Evolutionary conservation across 352 stramenopile genomes (phyloP), one percentile per base, ranked within the genome.

Genomic region (Halophytophthora polymorphica): DNA sequence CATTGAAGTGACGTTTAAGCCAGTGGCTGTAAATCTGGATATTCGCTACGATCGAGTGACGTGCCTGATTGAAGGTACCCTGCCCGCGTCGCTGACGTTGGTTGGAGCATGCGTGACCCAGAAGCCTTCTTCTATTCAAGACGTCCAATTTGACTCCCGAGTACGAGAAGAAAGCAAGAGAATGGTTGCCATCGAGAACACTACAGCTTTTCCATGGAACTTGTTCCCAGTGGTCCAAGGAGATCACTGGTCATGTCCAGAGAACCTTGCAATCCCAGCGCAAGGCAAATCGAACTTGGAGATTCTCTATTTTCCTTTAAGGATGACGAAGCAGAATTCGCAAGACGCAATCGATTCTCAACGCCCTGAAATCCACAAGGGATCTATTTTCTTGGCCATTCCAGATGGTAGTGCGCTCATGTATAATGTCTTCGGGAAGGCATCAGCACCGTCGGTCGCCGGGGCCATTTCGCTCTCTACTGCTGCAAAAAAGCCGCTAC

Each of bases 1-100:
- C 3, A 78, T 98, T 31, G 92, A 98, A 18, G 73, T 98, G 22
- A 90, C 83, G 5, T 98, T 98, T 59, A 87, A 88, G 42, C 93
- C 93, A 0, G 42, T 51, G 0, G 53, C 52, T 6, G 71, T 95
- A 10, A 82, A 95, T 43, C 65, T 85, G 17, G 93, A 98, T 53
- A 82, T 98, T 43, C 76, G 89, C n/a, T 83, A 89, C 51, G 83
- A 97, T 11, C 70, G 79, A 28, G 64, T 97, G 6, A 61, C 61
- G 8, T 90, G 88, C 45, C 48, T 66, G 3, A 66, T 97, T 6
- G 83, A 96, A 14, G 70, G 69, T 22, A 60, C 64, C 11, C 37
- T 70, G 2, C 73, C 84, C 3, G 58, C 95, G 8, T 58, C 60
- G 15, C 55, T 98, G 13, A 93, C 82, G 13, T 68, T 96, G 8